Percentiles rank a stretch among this genome's conserved stretches.
Evolutionary conservation across 2,329 filamentous ascomycete species (phyloP).

Genomic region (Claviceps paspali): DNA sequence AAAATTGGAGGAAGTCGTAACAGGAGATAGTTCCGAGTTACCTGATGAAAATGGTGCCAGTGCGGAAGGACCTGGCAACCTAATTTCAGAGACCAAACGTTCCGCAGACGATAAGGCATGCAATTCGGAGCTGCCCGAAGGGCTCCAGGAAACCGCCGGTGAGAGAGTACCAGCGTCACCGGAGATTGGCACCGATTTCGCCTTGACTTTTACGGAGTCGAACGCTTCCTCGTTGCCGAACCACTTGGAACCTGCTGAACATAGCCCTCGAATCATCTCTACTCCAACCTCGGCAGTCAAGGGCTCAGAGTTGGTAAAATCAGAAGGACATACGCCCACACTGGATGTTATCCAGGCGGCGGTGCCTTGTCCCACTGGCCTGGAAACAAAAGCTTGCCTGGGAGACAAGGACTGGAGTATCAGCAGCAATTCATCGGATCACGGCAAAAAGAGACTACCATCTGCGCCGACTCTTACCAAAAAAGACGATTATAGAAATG

Average conservation of each 20-base stretch:
- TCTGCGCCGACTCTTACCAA: background rate
- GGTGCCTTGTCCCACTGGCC: background rate
- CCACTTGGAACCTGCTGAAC: background rate
- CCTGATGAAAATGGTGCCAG: background rate
- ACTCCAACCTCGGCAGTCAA: background rate
- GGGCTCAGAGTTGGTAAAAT: background rate
- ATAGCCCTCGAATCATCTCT: background rate
- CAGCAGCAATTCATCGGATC: background rate
- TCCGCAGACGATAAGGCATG: no score
- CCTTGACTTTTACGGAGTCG: background rate
- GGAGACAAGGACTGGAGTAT: background rate
- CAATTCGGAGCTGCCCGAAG: background rate
- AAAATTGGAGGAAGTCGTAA: no score
- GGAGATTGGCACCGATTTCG: background rate
- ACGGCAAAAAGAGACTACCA: background rate
- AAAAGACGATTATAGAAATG: background rate
- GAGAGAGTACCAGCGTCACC: background rate
- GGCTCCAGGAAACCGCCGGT: background rate
- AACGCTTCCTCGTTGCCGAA: background rate
- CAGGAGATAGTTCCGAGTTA: background rate
- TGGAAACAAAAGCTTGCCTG: background rate
- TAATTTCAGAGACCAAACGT: background rate
- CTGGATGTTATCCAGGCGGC: slow-evolving; percentile 1
- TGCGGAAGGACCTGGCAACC: background rate
- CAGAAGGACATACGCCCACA: background rate